Percentiles rank a stretch among this genome's conserved stretches.
Conservation (phyloP, 2,329 filamentous ascomycete genomes). For the Alternaria sp. region DNA sequence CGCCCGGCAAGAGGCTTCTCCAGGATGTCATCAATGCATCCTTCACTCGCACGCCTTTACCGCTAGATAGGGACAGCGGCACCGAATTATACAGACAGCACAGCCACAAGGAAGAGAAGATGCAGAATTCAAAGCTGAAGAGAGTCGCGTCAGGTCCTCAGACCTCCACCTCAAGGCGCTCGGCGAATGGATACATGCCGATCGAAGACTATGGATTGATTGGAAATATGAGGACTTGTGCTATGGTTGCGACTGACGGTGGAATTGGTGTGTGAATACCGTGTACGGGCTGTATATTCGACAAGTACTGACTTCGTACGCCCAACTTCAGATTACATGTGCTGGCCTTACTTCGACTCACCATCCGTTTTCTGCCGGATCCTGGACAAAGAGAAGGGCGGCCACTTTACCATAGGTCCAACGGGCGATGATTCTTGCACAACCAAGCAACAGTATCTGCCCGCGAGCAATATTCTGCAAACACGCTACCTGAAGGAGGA, state of each 20-base stretch:
- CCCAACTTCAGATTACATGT: constrained; percentile 13
- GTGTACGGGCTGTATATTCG: constrained; percentile 54
- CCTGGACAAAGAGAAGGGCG: constrained; percentile 77
- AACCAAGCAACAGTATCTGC: constrained; percentile 80
- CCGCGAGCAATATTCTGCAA: constrained; percentile 77
- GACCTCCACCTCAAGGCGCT: constrained; percentile 31
- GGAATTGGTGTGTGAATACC: constrained; percentile 61
- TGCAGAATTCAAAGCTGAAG: constrained; percentile 27
- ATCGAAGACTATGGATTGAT: constrained; percentile 79
- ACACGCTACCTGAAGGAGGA: constrained; percentile 80
- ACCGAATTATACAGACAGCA: constrained; percentile 21
- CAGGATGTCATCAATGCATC: constrained; percentile 24
- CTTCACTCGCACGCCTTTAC: constrained; percentile 15
- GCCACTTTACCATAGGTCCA: constrained; percentile 71
- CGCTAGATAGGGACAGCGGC: constrained; percentile 17
- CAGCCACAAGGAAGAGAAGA: constrained; percentile 19
- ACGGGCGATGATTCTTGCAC: constrained; percentile 63
- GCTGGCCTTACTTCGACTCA: constrained; percentile 77
- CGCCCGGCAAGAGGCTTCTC: constrained; percentile 19
- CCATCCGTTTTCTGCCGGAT: constrained; percentile 78
- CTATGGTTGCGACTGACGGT: constrained; percentile 35
- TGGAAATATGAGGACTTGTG: constrained; percentile 79
- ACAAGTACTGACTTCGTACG: constrained; percentile 69
- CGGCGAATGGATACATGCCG: constrained; percentile 42
- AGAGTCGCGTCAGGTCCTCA: constrained; percentile 16